Percentiles rank a stretch among this genome's conserved stretches.
These are phyloP conservation scores for Russula sp. DNA, from an alignment of 768 basidiomycete genomes.

Conservation along the genomic window DNA sequence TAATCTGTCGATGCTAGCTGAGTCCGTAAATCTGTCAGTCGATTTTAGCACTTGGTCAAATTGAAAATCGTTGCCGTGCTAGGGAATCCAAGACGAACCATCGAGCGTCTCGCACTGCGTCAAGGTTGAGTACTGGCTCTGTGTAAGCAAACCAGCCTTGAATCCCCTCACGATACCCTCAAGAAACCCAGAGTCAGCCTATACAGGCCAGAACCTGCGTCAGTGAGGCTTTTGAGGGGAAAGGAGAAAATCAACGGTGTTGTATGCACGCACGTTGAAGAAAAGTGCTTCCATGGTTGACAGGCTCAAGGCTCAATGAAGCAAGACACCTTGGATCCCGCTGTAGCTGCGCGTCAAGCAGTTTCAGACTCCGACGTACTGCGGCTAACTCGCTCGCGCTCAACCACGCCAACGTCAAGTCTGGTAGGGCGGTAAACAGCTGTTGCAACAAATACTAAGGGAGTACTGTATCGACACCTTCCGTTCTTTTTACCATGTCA, in stretches of 20 bases:
- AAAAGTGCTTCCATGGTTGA: constrained; percentile 76
- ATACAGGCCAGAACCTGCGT: constrained; percentile 20
- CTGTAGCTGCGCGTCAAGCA: not conserved
- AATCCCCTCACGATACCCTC: constrained; percentile 86
- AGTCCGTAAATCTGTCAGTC: constrained; percentile 74
- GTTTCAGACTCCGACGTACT: constrained; percentile 19
- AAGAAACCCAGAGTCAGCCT: constrained; percentile 71
- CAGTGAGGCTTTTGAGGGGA: constrained; percentile 24
- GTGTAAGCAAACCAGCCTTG: constrained; percentile 86
- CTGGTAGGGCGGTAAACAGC: not conserved
- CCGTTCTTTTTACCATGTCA: constrained; percentile 25
- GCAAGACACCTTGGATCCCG: not conserved
- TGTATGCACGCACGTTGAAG: constrained; percentile 60
- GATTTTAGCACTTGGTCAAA: not conserved
- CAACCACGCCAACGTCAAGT: not conserved
- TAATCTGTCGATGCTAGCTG: constrained; percentile 97
- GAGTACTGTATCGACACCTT: not conserved
- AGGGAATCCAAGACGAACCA: constrained; percentile 42
- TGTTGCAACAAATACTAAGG: not conserved
- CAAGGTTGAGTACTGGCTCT: constrained; percentile 85
- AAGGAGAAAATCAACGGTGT: not conserved
- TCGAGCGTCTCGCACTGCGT: constrained; percentile 97
- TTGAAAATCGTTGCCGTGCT: not conserved
- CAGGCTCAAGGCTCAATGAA: not conserved
- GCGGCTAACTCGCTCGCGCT: not conserved